Evolutionary conservation across 2,329 filamentous ascomycete species (phyloP).

Genomic region (Fusarium sp.): DNA sequence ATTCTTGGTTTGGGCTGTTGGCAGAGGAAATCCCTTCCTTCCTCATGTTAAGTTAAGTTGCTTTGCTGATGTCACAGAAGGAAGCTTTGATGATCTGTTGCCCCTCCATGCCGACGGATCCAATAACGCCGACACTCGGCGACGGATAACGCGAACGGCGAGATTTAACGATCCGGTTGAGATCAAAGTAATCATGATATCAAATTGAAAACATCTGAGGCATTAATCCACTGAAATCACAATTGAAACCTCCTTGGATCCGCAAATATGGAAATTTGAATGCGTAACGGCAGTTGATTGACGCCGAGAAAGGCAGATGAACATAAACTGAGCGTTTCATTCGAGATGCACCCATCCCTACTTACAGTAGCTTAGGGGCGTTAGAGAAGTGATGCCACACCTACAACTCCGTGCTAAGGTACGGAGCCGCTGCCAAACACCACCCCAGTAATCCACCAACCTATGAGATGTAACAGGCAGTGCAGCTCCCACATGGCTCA

Average conservation of each 20-base stretch:
- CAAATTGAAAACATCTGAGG: not conserved
- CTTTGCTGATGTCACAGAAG: not conserved
- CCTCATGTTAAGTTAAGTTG: not conserved
- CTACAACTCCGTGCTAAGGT: constrained; percentile 1
- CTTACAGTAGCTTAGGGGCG: not conserved
- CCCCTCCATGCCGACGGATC: constrained; percentile 23
- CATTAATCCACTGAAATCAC: not conserved
- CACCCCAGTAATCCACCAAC: constrained; percentile 34
- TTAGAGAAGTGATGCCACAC: constrained; percentile 14
- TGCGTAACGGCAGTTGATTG: constrained; percentile 29
- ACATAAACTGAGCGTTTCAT: constrained; percentile 12
- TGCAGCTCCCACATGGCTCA: constrained; percentile 33
- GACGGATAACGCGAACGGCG: constrained; percentile 40
- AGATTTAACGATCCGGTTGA: constrained; percentile 7
- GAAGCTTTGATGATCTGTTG: constrained; percentile 19
- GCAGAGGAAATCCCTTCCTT: constrained; percentile 6
- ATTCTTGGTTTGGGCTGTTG: constrained; percentile 15
- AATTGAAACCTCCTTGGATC: not conserved
- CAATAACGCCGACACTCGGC: constrained; percentile 40
- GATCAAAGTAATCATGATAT: not conserved
- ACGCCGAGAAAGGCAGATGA: constrained; percentile 12
- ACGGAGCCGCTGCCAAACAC: constrained; percentile 42
- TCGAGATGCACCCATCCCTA: not conserved
- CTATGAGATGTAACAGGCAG: constrained; percentile 21
- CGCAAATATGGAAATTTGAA: constrained; percentile 4